phyloP scores from a whole-genome alignment of 129 eudicot species.

The Tanacetum coccineum region DNA sequence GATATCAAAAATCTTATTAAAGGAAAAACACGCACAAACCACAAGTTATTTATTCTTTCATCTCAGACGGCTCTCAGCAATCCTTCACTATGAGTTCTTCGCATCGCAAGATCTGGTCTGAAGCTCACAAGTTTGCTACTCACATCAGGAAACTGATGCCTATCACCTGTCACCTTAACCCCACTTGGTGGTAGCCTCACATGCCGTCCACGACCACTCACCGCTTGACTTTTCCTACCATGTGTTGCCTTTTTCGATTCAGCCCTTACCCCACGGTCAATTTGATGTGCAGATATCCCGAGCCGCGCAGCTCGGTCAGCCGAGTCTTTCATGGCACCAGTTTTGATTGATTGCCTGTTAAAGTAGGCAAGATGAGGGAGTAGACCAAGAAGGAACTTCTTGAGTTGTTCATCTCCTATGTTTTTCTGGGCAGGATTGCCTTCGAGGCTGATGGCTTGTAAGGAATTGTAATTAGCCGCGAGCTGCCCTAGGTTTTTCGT shows the following conservation, averaged over 20 bases:
- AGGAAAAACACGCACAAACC: slow-evolving; percentile 15
- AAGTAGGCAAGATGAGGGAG: slow-evolving; percentile 77
- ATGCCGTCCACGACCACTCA: slow-evolving; percentile 40
- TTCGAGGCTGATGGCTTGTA: slow-evolving; percentile 93
- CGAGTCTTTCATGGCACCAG: slow-evolving; percentile 63
- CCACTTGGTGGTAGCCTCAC: slow-evolving; percentile 72
- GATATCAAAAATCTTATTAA: slow-evolving; percentile 11
- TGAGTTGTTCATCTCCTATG: slow-evolving; percentile 88
- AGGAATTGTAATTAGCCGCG: slow-evolving; percentile 84
- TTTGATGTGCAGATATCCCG: slow-evolving; percentile 57
- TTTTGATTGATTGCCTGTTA: slow-evolving; percentile 69
- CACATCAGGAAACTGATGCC: slow-evolving; percentile 39
- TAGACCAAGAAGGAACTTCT: slow-evolving; percentile 67
- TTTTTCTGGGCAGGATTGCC: slow-evolving; percentile 96
- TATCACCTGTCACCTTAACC: slow-evolving; percentile 34
- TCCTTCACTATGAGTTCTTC: slow-evolving; percentile 70
- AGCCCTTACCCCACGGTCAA: slow-evolving; percentile 53
- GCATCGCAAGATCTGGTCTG: slow-evolving; percentile 47
- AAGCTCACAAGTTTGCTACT: slow-evolving; percentile 47
- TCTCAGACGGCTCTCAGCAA: slow-evolving; percentile 52
- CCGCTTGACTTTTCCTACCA: slow-evolving; percentile 53
- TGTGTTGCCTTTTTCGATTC: slow-evolving; percentile 55
- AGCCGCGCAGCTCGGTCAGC: slow-evolving; percentile 75
- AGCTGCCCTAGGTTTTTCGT: slow-evolving; percentile 84
- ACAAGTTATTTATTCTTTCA: slow-evolving; percentile 19